These are phyloP conservation scores for Cichorium intybus DNA, from an alignment of 140 eudicot genomes.

Conservation along the genomic window DNA sequence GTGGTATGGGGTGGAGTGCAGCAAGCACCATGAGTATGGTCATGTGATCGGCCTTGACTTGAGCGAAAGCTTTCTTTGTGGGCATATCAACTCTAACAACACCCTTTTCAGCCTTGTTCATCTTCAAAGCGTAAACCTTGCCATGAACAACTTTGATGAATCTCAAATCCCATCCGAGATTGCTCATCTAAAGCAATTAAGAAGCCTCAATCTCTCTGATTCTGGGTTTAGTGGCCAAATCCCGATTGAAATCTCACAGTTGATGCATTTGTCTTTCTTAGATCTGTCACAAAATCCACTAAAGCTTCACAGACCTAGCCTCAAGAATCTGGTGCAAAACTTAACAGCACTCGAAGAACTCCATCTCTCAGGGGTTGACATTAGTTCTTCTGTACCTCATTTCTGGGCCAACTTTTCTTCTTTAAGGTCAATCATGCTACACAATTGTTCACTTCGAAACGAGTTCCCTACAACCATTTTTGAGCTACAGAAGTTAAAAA, in stretches of 20 bases:
- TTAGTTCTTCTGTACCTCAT: constrained; percentile 10
- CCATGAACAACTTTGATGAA: constrained; percentile 9
- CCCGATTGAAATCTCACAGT: constrained; percentile 4
- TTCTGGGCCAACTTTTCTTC: constrained; percentile 12
- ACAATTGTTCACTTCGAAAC: background rate
- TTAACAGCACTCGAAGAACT: background rate
- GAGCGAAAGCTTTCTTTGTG: constrained; percentile 12
- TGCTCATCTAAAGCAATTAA: constrained; percentile 7
- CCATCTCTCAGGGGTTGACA: constrained; percentile 5
- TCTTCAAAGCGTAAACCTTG: constrained; percentile 23
- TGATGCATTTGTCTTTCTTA: constrained; percentile 10
- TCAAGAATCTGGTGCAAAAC: constrained; percentile 6
- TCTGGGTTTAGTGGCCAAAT: constrained; percentile 18
- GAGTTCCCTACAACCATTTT: constrained; percentile 15
- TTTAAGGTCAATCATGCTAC: background rate
- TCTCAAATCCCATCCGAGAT: constrained; percentile 17
- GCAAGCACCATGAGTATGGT: background rate
- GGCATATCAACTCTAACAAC: constrained; percentile 6
- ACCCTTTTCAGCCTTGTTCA: constrained; percentile 22
- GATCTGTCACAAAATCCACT: constrained; percentile 17
- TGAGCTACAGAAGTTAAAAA: constrained; percentile 1
- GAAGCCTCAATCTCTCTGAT: constrained; percentile 17
- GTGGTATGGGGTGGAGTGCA: constrained; percentile 33
- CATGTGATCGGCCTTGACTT: constrained; percentile 31
- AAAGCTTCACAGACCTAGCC: constrained; percentile 4